Evolutionary conservation across 306 rosid species (phyloP).

Genomic region (Vachellia collinsii): DNA sequence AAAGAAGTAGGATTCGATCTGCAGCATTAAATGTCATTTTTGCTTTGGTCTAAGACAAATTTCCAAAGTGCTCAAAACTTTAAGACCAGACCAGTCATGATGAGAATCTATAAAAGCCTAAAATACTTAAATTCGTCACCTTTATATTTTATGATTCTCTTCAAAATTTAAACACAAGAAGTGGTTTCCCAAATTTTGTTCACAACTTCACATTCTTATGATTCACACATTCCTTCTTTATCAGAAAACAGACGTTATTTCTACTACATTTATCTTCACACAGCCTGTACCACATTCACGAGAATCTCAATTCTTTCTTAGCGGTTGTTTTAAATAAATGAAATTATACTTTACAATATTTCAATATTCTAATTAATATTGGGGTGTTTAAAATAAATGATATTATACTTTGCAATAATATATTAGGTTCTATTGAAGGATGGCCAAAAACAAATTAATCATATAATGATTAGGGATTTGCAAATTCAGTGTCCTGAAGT

Average conservation of each 20-base stretch:
- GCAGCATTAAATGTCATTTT: background rate
- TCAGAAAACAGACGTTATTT: conserved; percentile 25
- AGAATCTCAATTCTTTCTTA: background rate
- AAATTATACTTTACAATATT: no score
- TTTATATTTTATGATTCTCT: conserved; percentile 31
- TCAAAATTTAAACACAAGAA: conserved; percentile 24
- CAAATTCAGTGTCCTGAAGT: no score
- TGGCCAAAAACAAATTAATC: no score
- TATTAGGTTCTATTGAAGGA: no score
- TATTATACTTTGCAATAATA: no score
- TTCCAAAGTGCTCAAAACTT: conserved; percentile 54
- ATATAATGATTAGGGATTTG: no score
- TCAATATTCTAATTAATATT: no score
- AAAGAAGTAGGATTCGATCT: background rate
- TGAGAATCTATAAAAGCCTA: conserved; percentile 60
- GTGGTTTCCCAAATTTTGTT: conserved; percentile 42
- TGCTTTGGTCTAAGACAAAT: conserved; percentile 39
- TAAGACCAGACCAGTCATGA: conserved; percentile 62
- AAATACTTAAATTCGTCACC: conserved; percentile 19
- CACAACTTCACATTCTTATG: conserved; percentile 20
- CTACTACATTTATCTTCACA: conserved; percentile 23
- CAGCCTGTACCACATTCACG: background rate
- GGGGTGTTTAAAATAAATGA: no score
- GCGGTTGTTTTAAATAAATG: no score
- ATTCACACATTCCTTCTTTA: background rate